Evolutionary conservation across 768 basidiomycete species (phyloP).

Genomic region (Lactarius hengduanensis): DNA sequence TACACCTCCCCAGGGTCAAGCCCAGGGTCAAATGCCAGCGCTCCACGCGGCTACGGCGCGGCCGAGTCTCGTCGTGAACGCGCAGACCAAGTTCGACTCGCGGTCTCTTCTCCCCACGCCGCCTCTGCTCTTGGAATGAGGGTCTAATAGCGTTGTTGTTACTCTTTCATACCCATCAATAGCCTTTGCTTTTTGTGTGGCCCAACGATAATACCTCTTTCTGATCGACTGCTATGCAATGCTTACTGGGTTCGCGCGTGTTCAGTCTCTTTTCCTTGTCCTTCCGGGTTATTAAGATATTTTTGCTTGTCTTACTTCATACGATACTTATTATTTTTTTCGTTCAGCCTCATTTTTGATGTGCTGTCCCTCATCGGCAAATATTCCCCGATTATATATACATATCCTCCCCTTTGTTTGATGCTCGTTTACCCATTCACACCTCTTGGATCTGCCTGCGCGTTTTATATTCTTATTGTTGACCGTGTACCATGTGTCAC

Average conservation of each 20-base stretch:
- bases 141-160: conserved; percentile 2
- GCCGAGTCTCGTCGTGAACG: conserved; percentile 24
- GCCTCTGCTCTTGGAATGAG: conserved; percentile 28
- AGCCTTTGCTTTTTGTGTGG: background rate
- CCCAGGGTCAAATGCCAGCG: conserved; percentile 24
- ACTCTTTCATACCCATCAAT: background rate
- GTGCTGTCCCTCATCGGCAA: background rate
- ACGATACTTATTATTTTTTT: conserved; percentile 4
- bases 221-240: conserved; percentile 6
- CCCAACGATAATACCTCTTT: conserved; percentile 16
- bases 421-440: conserved; percentile 4
- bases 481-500: conserved; percentile 21
- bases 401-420: background rate
- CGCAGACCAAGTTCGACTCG: conserved; percentile 25
- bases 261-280: background rate
- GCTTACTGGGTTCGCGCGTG: conserved; percentile 15
- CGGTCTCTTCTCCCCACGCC: conserved; percentile 29
- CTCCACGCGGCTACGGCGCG: conserved; percentile 24
- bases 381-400: conserved; percentile 8
- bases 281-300: conserved; percentile 11
- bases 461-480: conserved; percentile 27
- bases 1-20: conserved; percentile 27
- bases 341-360: background rate
- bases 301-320: background rate
- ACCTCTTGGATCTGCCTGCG: conserved; percentile 14